Evolutionary conservation across 2,329 filamentous ascomycete genomes (phyloP).

Genomic region (Paramyrothecium roridum): DNA sequence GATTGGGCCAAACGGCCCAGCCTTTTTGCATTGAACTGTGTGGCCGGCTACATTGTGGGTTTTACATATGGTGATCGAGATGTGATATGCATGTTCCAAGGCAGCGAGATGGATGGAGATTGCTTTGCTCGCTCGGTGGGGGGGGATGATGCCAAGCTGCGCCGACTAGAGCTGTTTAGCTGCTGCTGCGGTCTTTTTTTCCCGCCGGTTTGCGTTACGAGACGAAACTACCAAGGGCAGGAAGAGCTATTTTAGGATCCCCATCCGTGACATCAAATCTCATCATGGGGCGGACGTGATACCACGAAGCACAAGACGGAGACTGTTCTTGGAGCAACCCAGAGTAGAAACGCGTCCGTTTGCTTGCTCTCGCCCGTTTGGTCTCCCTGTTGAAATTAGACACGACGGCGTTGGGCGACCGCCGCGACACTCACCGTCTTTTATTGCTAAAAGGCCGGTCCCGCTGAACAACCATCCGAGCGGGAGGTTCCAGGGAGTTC

Average conservation of each 20-base stretch:
- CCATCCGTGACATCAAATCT: background rate
- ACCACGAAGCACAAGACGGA: no score
- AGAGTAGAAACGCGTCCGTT: no score
- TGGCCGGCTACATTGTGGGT: background rate
- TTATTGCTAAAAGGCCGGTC: background rate
- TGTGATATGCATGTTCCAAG: background rate
- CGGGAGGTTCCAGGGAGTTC: background rate
- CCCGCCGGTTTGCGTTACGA: background rate
- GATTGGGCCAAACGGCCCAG: background rate
- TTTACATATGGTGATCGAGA: background rate
- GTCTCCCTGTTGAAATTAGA: no score
- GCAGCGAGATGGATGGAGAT: background rate
- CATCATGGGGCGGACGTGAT: no score
- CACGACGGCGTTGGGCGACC: no score
- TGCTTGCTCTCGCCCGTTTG: no score
- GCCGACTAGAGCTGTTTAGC: background rate
- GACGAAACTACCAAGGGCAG: background rate
- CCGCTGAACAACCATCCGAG: background rate
- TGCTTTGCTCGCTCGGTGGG: background rate
- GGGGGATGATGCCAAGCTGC: background rate
- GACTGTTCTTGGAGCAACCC: no score
- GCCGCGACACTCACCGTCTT: background rate
- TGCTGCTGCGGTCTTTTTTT: background rate
- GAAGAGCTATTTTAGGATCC: background rate
- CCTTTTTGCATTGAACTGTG: background rate